Evolutionary conservation across 306 rosid species (phyloP).

Genomic region (Calophaca sinica): DNA sequence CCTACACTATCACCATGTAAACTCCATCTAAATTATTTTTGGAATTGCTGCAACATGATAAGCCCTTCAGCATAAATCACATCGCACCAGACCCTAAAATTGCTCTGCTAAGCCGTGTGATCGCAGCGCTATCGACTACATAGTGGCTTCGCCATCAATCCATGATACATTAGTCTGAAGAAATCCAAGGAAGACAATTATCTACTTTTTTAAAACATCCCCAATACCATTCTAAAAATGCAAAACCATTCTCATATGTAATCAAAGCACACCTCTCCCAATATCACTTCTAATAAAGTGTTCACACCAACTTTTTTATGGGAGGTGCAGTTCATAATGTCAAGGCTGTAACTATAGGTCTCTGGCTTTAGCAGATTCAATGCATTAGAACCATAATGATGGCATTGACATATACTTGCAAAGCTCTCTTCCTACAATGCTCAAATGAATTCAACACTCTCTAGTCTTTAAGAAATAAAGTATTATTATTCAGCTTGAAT

Average conservation of each 20-base stretch:
- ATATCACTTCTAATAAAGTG: neutral
- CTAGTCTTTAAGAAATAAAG: slow-evolving; percentile 8
- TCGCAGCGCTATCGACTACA: no score
- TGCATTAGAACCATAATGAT: slow-evolving; percentile 30
- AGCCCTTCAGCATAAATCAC: neutral
- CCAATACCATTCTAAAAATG: no score
- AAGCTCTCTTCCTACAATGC: no score
- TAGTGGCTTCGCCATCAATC: no score
- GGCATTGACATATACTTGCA: neutral
- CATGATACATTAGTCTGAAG: no score
- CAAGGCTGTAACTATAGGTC: neutral
- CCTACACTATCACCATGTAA: neutral
- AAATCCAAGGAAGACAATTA: no score
- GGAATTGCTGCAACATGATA: neutral
- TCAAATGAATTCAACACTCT: neutral
- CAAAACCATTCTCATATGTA: neutral
- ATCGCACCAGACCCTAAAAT: no score
- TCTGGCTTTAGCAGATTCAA: neutral
- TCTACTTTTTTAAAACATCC: no score
- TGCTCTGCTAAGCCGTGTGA: no score
- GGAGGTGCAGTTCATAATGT: slow-evolving; percentile 8
- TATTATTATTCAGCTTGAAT: no score
- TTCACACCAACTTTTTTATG: slow-evolving; percentile 1
- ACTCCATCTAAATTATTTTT: neutral
- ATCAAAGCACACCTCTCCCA: slow-evolving; percentile 22